Conservation (phyloP, 2,329 filamentous ascomycete species). For the Colletotrichum siamense region DNA sequence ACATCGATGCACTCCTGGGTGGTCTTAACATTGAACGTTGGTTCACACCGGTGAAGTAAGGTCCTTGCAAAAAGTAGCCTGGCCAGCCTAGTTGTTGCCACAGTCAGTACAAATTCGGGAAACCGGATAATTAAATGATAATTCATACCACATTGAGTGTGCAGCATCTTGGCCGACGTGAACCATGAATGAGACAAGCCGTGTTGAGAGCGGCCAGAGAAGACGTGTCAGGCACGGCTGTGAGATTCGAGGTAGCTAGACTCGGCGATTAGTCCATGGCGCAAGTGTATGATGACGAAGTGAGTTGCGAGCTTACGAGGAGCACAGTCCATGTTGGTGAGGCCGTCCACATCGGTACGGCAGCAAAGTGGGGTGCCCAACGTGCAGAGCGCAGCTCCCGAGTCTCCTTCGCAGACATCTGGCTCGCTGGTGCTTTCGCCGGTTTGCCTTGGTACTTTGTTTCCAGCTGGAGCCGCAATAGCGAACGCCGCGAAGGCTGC, state of each 20-base stretch:
- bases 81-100: neutral
- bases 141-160: neutral
- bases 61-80: neutral
- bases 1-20: rapidly evolving
- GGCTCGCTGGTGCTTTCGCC: neutral
- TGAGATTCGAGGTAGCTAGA: neutral
- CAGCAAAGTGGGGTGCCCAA: neutral
- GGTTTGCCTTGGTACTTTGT: neutral
- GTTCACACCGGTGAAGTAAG: neutral
- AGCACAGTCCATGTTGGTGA: neutral
- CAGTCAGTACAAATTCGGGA: neutral
- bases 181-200: neutral
- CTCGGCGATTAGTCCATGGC: neutral
- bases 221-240: neutral
- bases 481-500: neutral
- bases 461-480: neutral
- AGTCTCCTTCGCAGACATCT: neutral
- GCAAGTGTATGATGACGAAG: too few species aligned
- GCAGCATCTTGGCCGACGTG: neutral
- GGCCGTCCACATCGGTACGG: neutral
- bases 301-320: neutral
- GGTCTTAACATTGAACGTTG: rapidly evolving
- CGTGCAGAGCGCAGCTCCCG: neutral
- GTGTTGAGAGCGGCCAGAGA: neutral
- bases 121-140: too few species aligned